A percentile compares a stretch with the other conserved stretches of the same genome.
Conservation (phyloP, 1,139 yeast genomes). For the Protomyces inouyei region DNA sequence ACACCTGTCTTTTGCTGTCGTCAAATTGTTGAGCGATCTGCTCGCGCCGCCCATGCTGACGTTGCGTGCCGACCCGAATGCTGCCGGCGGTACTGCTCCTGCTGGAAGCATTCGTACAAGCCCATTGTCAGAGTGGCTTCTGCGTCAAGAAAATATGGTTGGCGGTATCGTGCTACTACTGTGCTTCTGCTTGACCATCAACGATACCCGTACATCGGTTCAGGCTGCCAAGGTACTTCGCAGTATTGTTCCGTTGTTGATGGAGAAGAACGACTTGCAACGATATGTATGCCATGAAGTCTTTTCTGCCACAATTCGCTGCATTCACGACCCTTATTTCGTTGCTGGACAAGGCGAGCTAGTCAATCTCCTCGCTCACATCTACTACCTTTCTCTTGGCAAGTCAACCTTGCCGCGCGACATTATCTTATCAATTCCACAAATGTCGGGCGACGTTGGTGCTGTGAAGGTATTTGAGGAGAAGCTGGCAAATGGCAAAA, state of each 20-base stretch:
- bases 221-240: slow-evolving; percentile 19
- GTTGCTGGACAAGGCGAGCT: slow-evolving; percentile 15
- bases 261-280: slow-evolving; percentile 18
- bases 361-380: slow-evolving; percentile 14
- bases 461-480: slow-evolving; percentile 20
- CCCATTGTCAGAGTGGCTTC: slow-evolving; percentile 18
- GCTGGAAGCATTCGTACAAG: not conserved
- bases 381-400: slow-evolving; percentile 19
- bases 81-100: not conserved
- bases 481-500: slow-evolving; percentile 6
- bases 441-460: slow-evolving; percentile 21
- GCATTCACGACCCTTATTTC: slow-evolving; percentile 22
- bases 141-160: slow-evolving; percentile 12
- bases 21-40: slow-evolving; percentile 51
- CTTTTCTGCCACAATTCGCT: slow-evolving; percentile 23
- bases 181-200: slow-evolving; percentile 19
- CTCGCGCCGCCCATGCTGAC: slow-evolving; percentile 16
- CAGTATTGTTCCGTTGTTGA: slow-evolving; percentile 3
- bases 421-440: slow-evolving; percentile 17
- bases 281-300: slow-evolving; percentile 24
- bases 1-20: slow-evolving; percentile 91
- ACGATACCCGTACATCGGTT: slow-evolving; percentile 22
- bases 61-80: slow-evolving; percentile 10
- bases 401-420: slow-evolving; percentile 25
- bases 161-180: slow-evolving; percentile 10